phyloP scores from a whole-genome alignment of 2,329 filamentous ascomycete species.

The Cladosporium sp. region DNA sequence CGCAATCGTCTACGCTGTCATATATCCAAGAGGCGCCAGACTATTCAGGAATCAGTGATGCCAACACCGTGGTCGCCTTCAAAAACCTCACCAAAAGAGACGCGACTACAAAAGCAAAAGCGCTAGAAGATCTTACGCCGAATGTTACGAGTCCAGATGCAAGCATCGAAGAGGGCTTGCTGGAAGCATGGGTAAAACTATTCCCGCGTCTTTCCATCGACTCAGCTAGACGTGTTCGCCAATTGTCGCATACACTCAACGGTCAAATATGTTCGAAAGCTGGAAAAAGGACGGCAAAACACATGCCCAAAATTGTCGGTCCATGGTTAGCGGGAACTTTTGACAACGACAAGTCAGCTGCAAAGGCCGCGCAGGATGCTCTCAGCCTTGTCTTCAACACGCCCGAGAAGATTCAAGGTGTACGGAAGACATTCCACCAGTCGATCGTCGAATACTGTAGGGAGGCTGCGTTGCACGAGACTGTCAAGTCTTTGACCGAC shows the following conservation, averaged over 20 bases:
- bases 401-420: conserved; percentile 68
- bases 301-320: conserved; percentile 71
- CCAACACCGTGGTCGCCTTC: conserved; percentile 81
- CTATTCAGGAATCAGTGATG: conserved; percentile 68
- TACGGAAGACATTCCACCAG: conserved; percentile 77
- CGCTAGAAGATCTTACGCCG: conserved; percentile 74
- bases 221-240: conserved; percentile 78
- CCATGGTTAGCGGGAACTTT: conserved; percentile 89
- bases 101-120: conserved; percentile 84
- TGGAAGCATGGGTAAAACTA: conserved; percentile 78
- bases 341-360: conserved; percentile 74
- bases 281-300: conserved; percentile 77
- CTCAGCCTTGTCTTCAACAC: conserved; percentile 71
- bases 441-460: conserved; percentile 78
- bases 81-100: conserved; percentile 93
- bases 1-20: conserved; percentile 61
- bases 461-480: conserved; percentile 73
- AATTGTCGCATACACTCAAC: conserved; percentile 75
- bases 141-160: conserved; percentile 55
- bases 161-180: conserved; percentile 71
- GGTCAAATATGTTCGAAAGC: conserved; percentile 53
- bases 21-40: conserved; percentile 85
- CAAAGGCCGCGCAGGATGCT: conserved; percentile 71
- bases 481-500: conserved; percentile 76
- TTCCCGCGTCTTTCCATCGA: conserved; percentile 91